Evolutionary conservation across 2,329 filamentous ascomycete species (phyloP), one percentile per base, ranked within the genome.

Genomic region (Penicillium nordicum): DNA sequence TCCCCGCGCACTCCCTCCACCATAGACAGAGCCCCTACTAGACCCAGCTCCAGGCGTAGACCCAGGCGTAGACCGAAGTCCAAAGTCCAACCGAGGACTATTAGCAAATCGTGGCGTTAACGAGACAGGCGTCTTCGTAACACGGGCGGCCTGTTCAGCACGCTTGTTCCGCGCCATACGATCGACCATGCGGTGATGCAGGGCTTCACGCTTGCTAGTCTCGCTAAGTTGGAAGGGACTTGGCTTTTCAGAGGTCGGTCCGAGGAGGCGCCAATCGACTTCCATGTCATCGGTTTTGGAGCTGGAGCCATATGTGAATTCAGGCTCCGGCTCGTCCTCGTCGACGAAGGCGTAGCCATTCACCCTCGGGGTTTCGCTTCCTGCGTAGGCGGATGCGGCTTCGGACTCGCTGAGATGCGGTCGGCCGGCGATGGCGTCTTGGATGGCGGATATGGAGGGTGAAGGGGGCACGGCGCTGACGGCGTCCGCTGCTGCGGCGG

Each of bases 341-440:
- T 96, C 92, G 36, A 99, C 92, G 74, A 96, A 97, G 0, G 91
- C 84, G 72, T 97, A 99, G 1, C 94, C 94, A 61, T 95, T 96
- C 0, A 97, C 90, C 2, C 90, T 83, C 0, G 93, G 94, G 0
- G 93, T 97, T 72, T 95, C 92, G 56, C 81, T 82, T 16, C 87
- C 88, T 1, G 80, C 79, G 58, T 62, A 49, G 4, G 55, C 56
- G 3, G 62, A 63, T 2, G 80, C 80, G 10, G 78, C 72, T 63
- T 90, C 86, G 12, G 84, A 84, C 25, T 87, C 83, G 9, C 80
- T 82, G 2, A 80, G 77, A 9, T 84, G 82, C 5, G 88, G 84
- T 8, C 80, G 84, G 10, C 92, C 90, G 1, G 88, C 85, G 54
- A 97, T 91, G 9, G 92, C 92, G 64, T 92, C 91, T 62, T 88